Percentiles rank a stretch among this genome's conserved stretches.
These are phyloP conservation scores for Starmera dryadoides DNA, from an alignment of 805 yeast genomes.

Conservation along the genomic window DNA sequence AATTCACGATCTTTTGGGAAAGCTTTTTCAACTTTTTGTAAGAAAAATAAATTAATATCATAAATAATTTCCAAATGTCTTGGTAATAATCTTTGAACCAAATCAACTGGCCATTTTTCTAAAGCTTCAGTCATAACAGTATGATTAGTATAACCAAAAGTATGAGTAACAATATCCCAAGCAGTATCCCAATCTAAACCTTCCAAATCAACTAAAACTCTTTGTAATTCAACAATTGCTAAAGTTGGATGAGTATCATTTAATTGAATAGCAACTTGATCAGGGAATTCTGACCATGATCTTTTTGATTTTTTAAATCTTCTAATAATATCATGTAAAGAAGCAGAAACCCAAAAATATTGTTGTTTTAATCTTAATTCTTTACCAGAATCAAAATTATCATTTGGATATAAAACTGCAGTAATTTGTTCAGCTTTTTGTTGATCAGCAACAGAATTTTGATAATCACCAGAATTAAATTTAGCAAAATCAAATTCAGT, in stretches of 20 bases:
- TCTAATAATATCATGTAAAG: constrained; percentile 84
- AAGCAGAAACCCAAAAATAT: constrained; percentile 95
- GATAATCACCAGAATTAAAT: constrained; percentile 88
- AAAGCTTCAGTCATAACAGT: constrained; percentile 93
- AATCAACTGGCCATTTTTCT: constrained; percentile 90
- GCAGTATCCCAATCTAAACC: constrained; percentile 76
- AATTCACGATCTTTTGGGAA: constrained; percentile 70
- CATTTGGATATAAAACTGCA: constrained; percentile 90
- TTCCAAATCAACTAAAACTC: constrained; percentile 81
- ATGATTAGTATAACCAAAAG: constrained; percentile 91
- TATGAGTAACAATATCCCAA: constrained; percentile 73
- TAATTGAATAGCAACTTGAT: constrained; percentile 83
- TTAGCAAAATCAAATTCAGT: constrained; percentile 86
- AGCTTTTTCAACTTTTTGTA: constrained; percentile 63
- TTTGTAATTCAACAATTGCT: constrained; percentile 83
- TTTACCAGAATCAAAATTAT: constrained; percentile 85
- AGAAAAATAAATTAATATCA: constrained; percentile 73
- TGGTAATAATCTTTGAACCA: constrained; percentile 74
- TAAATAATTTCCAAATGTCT: constrained; percentile 88
- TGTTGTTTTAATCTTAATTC: constrained; percentile 91
- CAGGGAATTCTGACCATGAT: constrained; percentile 79
- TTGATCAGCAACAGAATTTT: constrained; percentile 74
- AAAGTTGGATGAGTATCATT: constrained; percentile 94
- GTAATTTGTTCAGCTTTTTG: constrained; percentile 90
- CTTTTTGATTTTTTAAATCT: constrained; percentile 74